Conservation (phyloP, 192 early-diverging fungal species). For the Allomyces javanicus region DNA sequence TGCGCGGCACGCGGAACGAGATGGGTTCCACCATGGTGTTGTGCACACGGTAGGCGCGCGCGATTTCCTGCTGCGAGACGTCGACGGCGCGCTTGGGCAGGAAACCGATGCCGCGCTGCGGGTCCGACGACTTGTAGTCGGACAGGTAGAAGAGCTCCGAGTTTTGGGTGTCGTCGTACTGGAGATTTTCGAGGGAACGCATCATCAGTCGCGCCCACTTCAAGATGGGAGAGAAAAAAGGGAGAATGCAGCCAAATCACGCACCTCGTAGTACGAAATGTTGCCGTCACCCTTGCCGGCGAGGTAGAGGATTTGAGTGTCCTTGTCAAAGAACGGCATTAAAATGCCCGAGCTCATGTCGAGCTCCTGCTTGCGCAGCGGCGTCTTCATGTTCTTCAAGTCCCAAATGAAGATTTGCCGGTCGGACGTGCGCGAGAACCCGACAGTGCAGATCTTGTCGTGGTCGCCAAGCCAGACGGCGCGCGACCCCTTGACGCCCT, state of each 20-base stretch:
- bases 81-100: constrained; percentile 85
- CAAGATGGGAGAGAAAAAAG: too few relatives aligned
- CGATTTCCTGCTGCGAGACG: constrained; percentile 75
- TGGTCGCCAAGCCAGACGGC: constrained; percentile 71
- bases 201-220: too few relatives aligned
- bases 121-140: constrained; percentile 73
- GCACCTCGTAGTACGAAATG: constrained; percentile 20
- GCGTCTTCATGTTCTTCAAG: constrained; percentile 34
- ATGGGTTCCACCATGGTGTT: constrained; percentile 82
- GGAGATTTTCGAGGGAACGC: constrained; percentile 14
- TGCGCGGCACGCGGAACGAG: constrained; percentile 82
- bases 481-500: constrained; percentile 90
- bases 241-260: constrained; percentile 36
- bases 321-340: constrained; percentile 89
- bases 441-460: constrained; percentile 68
- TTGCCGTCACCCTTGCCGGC: constrained; percentile 59
- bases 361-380: constrained; percentile 52
- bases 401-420: constrained; percentile 90
- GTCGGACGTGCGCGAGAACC: constrained; percentile 81
- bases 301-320: constrained; percentile 82
- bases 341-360: constrained; percentile 88
- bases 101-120: constrained; percentile 81
- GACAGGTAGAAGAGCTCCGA: constrained; percentile 75
- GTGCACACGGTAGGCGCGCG: constrained; percentile 81
- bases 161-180: constrained; percentile 93